phyloP scores from a whole-genome alignment of 768 basidiomycete genomes.

The Tremella yokohamensis region DNA sequence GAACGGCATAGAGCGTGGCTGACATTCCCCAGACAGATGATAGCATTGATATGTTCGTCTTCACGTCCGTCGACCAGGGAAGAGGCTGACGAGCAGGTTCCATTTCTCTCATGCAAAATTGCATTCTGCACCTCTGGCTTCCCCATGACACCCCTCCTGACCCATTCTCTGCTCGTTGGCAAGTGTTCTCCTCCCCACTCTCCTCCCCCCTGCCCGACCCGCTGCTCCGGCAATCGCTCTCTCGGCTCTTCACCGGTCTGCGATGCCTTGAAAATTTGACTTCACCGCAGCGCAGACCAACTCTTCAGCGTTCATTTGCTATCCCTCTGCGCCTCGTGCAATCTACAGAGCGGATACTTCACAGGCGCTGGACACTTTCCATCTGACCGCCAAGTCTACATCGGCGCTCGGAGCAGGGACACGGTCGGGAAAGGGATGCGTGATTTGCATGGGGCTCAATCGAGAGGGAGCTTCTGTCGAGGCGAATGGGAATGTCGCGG shows the following conservation, averaged over 20 bases:
- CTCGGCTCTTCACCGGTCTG: background rate
- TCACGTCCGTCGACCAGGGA: background rate
- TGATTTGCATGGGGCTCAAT: too few species aligned
- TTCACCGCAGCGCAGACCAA: background rate
- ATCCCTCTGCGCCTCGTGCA: conserved; percentile 27
- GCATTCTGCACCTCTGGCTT: background rate
- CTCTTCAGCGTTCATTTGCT: conserved; percentile 46
- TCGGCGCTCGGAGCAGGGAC: background rate
- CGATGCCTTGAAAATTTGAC: background rate
- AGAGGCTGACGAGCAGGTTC: conserved; percentile 1
- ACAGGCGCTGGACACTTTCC: conserved; percentile 52
- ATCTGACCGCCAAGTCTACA: too few species aligned
- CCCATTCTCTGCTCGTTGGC: background rate
- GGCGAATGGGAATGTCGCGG: background rate
- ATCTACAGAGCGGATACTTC: conserved; percentile 42
- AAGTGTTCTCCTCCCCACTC: background rate
- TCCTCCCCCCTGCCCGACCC: background rate
- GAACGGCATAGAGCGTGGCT: background rate
- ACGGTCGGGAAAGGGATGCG: background rate
- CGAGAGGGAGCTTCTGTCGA: too few species aligned
- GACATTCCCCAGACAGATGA: conserved; percentile 35
- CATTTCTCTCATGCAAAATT: background rate
- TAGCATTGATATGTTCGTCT: background rate
- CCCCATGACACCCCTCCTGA: background rate
- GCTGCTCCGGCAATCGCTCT: conserved; percentile 3